A percentile compares a stretch with the other conserved stretches of the same genome.
Evolutionary conservation across 768 basidiomycete genomes (phyloP).

Genomic region (button mushroom (Agaricus bisporus)): DNA sequence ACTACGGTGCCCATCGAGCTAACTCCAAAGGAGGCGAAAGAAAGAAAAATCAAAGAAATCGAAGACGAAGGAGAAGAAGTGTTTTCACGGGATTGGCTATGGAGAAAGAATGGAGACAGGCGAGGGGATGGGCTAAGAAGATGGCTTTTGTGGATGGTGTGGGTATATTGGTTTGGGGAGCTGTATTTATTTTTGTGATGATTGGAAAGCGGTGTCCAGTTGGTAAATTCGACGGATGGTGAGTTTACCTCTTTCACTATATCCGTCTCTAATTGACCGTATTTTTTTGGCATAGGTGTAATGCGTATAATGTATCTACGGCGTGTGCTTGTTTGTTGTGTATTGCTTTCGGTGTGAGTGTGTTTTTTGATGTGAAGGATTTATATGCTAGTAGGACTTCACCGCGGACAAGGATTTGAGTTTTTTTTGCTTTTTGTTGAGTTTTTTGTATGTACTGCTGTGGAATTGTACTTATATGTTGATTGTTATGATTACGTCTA

Average conservation of each 20-base stretch:
- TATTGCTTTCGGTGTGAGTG: conserved; percentile 47
- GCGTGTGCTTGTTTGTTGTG: conserved; percentile 56
- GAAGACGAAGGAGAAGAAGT: conserved; percentile 40
- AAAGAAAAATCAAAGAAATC: conserved; percentile 23
- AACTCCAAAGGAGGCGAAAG: conserved; percentile 13
- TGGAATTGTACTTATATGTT: no score
- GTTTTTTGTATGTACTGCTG: neutral
- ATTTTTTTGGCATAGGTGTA: conserved; percentile 43
- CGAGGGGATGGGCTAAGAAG: conserved; percentile 48
- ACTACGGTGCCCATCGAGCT: conserved; percentile 14
- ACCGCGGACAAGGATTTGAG: conserved; percentile 44
- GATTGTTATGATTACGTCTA: neutral
- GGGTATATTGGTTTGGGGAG: conserved; percentile 48
- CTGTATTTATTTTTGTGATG: conserved; percentile 52
- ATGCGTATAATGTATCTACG: conserved; percentile 62
- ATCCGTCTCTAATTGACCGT: neutral
- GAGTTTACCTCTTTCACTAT: conserved; percentile 14
- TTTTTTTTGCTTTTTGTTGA: no score
- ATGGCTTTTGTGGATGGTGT: conserved; percentile 42
- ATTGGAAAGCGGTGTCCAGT: conserved; percentile 59
- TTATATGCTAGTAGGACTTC: conserved; percentile 52
- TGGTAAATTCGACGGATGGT: conserved; percentile 62
- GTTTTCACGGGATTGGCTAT: conserved; percentile 56
- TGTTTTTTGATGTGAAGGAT: conserved; percentile 66
- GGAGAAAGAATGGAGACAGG: conserved; percentile 58